Evolutionary conservation across 345 rosid species (phyloP).

Genomic region (Citrus inodora): DNA sequence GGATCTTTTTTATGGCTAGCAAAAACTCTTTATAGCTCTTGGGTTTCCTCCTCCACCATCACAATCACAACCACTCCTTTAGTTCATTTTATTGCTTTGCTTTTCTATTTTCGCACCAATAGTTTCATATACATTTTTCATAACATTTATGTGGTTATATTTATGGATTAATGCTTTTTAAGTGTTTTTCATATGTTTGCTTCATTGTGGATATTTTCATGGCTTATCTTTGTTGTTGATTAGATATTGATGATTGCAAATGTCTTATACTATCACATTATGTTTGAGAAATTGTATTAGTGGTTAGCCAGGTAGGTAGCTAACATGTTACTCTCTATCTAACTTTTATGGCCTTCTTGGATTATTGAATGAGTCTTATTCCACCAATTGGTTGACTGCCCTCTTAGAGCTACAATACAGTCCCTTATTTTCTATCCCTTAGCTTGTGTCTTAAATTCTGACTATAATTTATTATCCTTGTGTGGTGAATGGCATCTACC

Average conservation of each 20-base stretch:
- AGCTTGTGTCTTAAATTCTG: neutral
- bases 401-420: neutral
- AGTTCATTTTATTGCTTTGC: no score
- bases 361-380: slow-evolving; percentile 1
- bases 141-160: no score
- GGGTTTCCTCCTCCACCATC: no score
- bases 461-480: neutral
- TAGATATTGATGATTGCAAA: slow-evolving; percentile 20
- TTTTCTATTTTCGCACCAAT: no score
- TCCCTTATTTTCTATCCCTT: neutral
- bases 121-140: no score
- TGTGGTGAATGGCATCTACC: neutral
- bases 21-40: no score
- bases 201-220: no score
- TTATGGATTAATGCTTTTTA: no score
- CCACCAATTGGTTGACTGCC: neutral
- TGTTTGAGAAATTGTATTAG: neutral
- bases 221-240: no score
- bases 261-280: slow-evolving; percentile 13
- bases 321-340: slow-evolving; percentile 2
- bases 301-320: slow-evolving; percentile 12
- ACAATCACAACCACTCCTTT: no score
- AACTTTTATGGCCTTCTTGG: slow-evolving; percentile 7
- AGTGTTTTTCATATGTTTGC: no score
- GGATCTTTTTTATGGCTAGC: no score